These are phyloP conservation scores for Tuber magnatum DNA, from an alignment of 495 filamentous ascomycete genomes.

Conservation along the genomic window DNA sequence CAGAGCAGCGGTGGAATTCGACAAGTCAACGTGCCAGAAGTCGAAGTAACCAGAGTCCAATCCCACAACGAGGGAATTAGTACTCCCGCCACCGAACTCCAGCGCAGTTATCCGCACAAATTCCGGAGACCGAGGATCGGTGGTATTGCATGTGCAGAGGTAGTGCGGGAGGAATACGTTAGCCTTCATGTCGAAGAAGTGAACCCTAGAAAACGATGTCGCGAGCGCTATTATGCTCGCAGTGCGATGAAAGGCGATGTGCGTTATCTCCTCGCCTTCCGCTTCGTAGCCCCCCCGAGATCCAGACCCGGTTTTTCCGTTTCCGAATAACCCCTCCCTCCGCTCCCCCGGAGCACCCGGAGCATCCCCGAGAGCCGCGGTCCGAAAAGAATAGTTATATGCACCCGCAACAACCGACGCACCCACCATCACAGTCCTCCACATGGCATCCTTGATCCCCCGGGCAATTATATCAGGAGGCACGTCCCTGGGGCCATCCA, in stretches of 20 bases:
- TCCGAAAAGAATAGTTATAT: background rate
- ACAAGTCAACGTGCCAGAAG: constrained; percentile 23
- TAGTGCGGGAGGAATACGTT: constrained; percentile 22
- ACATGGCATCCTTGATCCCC: background rate
- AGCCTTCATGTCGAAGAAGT: constrained; percentile 24
- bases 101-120: constrained; percentile 11
- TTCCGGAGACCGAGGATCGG: background rate
- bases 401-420: background rate
- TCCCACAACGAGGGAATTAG: constrained; percentile 21
- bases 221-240: constrained; percentile 16
- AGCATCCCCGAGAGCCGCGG: background rate
- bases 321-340: background rate
- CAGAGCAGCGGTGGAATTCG: background rate
- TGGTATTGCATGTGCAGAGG: constrained; percentile 11
- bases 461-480: background rate
- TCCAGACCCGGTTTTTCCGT: background rate
- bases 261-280: constrained; percentile 18
- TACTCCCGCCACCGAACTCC: constrained; percentile 4
- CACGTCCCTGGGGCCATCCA: background rate
- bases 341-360: background rate
- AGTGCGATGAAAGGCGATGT: constrained; percentile 27
- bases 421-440: background rate
- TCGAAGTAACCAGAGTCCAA: constrained; percentile 26
- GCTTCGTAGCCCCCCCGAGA: background rate
- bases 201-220: constrained; percentile 20